Conservation (phyloP, 306 rosid species). For the Vicia faba region DNA sequence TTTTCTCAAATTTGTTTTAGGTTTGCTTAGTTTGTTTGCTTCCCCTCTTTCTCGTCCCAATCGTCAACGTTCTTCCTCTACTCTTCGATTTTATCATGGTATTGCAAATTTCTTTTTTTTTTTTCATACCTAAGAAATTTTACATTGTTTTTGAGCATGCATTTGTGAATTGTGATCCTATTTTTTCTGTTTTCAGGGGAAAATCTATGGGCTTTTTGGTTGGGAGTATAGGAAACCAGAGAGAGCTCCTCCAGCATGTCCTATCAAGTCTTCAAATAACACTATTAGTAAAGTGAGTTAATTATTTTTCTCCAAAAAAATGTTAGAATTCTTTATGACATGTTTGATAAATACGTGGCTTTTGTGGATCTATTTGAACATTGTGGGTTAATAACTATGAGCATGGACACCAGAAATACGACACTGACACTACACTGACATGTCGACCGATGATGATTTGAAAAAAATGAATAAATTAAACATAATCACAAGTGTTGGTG, state of each 20-base stretch:
- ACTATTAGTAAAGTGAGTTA: neutral
- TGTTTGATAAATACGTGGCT: too few species aligned
- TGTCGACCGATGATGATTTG: too few species aligned
- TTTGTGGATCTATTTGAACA: too few species aligned
- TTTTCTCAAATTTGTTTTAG: slow-evolving; percentile 17
- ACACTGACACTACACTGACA: too few species aligned
- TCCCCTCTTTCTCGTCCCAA: slow-evolving; percentile 49
- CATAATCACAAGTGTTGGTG: too few species aligned
- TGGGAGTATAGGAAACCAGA: slow-evolving; percentile 8
- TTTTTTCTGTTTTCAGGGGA: slow-evolving; percentile 44
- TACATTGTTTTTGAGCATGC: neutral
- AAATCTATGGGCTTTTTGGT: slow-evolving; percentile 54
- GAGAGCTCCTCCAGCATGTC: slow-evolving; percentile 8
- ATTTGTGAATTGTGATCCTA: neutral
- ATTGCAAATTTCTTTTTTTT: neutral
- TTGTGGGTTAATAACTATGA: too few species aligned
- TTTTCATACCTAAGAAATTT: neutral
- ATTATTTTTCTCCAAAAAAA: too few species aligned
- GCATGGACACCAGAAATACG: too few species aligned
- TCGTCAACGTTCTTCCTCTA: slow-evolving; percentile 46
- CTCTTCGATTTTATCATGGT: slow-evolving; percentile 40
- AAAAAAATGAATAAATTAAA: too few species aligned
- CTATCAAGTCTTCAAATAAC: neutral
- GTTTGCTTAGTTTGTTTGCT: slow-evolving; percentile 48
- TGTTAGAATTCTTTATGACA: too few species aligned